Evolutionary conservation across 2,329 filamentous ascomycete genomes (phyloP).

Genomic region (Claviceps sp.): DNA sequence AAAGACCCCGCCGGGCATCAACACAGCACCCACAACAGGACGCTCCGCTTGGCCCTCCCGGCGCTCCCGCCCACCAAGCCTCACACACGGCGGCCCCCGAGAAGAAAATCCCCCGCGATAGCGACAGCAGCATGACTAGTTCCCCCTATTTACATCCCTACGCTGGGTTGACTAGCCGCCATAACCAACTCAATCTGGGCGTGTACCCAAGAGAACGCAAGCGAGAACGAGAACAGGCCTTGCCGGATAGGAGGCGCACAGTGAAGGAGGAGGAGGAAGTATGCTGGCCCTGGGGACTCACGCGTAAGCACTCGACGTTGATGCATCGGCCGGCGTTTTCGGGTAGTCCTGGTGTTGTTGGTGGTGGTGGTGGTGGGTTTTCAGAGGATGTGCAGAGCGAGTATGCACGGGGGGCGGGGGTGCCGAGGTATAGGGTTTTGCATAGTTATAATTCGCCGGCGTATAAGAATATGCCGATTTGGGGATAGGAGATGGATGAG

Average conservation of each 20-base stretch:
- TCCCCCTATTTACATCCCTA: neutral
- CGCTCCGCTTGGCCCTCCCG: neutral
- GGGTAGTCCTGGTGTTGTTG: neutral
- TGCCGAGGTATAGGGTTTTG: conserved; percentile 35
- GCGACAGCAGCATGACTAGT: no score
- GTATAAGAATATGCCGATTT: conserved; percentile 41
- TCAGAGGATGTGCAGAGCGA: no score
- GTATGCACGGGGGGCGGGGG: neutral
- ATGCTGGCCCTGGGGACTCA: neutral
- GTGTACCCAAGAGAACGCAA: neutral
- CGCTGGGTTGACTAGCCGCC: neutral
- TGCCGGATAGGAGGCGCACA: no score
- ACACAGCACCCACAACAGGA: neutral
- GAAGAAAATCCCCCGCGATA: neutral
- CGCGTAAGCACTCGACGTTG: conserved; percentile 6
- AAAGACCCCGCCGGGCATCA: neutral
- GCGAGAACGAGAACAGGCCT: neutral
- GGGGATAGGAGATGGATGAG: conserved; percentile 24
- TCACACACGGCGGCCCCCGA: neutral
- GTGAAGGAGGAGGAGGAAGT: no score
- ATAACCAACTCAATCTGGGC: neutral
- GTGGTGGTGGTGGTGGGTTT: no score
- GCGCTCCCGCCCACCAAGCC: neutral
- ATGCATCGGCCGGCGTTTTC: conserved; percentile 5
- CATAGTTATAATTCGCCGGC: conserved; percentile 47